Base-by-base conservation (phyloP, 2,329 filamentous ascomycete genomes). In the Dactylellina leptospora region DNA sequence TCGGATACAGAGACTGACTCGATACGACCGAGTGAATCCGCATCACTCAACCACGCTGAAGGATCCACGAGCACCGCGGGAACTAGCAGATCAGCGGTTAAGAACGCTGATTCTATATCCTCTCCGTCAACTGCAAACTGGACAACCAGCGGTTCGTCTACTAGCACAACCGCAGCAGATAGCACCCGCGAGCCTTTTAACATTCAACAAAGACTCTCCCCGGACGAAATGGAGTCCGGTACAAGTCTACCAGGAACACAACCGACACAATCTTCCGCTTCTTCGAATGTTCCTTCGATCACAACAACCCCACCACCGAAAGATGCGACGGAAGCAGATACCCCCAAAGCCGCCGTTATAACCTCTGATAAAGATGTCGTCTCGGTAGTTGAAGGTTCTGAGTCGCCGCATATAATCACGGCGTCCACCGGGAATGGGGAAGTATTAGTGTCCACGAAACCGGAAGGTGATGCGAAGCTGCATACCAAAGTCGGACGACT, bases 131-230 rank as follows among this genome's bases (percentile, higher is more conserved):
- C 66, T 1, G 33, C 40, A 2, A 59, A 71, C 13, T 71, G 66
- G 66, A 71, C 66, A 3, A 71, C 66, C 3, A 71, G 66, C 22
- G 51, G 28, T 30, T 71, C 66, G 13, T 71, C 66, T 22, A 36
- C 25, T 2, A 20, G 50, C 20, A 63, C 66, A 13, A 63, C 51
- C 0, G 38, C 36, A 2, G 47, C 22, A 4, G 40, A 25, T 22
- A 20, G 27, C 47, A 59, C 25, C 16, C 11, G 20, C 18, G 66
- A 63, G 11, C 16, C 58, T 3, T 13, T 56, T 18, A 28, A 45
- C n/a, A 11, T 58, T 10, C 56, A 58, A 16, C 56, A 47, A 58
- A 53, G 56, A 9, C 1, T 40, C 5, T 56, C 40, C 2, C 66
- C 66, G 4, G 42, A 18, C 1, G 23, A 44, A 1, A 58, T 58